Base-by-base conservation (phyloP, 1,139 yeast species). In the Hyphopichia buzzinii region DNA sequence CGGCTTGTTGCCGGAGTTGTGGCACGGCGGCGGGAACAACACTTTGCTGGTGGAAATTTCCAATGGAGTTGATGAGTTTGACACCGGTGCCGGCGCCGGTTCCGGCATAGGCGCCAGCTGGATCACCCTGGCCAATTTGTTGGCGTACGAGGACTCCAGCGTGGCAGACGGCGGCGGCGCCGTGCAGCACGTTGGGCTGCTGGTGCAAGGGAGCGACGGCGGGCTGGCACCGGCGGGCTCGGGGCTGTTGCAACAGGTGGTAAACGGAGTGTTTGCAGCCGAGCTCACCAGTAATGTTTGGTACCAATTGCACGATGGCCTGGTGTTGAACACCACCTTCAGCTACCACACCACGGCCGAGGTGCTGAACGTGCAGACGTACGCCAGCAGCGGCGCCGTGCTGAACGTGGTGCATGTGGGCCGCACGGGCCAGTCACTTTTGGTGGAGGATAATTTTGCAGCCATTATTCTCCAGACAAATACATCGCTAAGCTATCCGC, bases 51-150 rank as follows among this genome's bases (percentile, higher is more conserved):
- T 76, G 17, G 72, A 67, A 41, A 62, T 81, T 12, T 64, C 72
- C 14, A 79, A 80, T 47, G 81, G 83, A 27, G 43, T 73, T 24
- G 68, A 65, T 30, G 68, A 61, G 32, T 57, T 62, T 24, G 26
- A 29, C 24, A n/a, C n/a, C n/a, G n/a, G n/a, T n/a, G n/a, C n/a
- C n/a, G 32, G 32, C 8, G 29, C 22, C 8, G 7, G 17, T 33
- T 39, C 49, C 3, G 44, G 57, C 1, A 57, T 75, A 31, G 81
- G 79, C 1, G 57, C 67, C 21, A 72, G 79, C 56, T 81, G 88
- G 88, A 67, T 79, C 33, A 58, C 77, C 17, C 67, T 77, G 24
- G 84, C 77, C 12, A 75, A 72, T 42, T 46, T 81, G 25, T 56
- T 78, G 32, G 62, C 76, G 4, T 82, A 84, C 80, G 75, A 77